Percentiles rank a stretch among this genome's conserved stretches.
These are phyloP conservation scores for Psidium friedrichsthalianum DNA, from an alignment of 345 rosid species.

Conservation along the genomic window DNA sequence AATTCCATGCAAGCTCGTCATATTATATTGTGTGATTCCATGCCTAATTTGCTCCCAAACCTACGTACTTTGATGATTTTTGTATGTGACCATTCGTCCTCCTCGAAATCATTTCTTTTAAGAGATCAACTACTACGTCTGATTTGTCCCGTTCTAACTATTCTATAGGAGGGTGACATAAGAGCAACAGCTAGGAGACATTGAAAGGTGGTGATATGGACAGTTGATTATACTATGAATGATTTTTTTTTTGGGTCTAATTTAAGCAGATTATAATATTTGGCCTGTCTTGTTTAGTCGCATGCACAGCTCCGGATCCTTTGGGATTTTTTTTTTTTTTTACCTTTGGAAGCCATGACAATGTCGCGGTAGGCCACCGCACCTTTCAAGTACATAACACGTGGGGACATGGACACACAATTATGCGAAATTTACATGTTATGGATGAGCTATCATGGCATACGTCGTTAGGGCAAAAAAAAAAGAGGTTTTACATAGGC, in stretches of 20 bases:
- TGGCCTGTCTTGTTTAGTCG: neutral
- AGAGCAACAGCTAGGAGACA: neutral
- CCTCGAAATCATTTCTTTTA: neutral
- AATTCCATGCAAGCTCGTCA: neutral
- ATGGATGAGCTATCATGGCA: neutral
- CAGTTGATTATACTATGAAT: neutral
- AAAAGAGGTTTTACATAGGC: neutral
- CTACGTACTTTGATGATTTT: neutral
- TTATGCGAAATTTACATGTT: neutral
- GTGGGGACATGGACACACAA: neutral
- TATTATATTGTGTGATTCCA: neutral
- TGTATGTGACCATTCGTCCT: neutral
- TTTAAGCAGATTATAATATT: neutral
- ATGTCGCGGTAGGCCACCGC: neutral
- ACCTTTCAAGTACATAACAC: neutral
- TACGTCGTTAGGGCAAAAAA: neutral
- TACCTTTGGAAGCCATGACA: neutral
- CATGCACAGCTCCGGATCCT: neutral
- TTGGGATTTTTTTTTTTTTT: neutral
- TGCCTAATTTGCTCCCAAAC: neutral
- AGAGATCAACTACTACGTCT: neutral
- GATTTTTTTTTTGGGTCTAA: neutral
- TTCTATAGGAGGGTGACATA: neutral
- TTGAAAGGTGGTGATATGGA: neutral
- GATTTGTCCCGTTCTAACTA: neutral